Percentiles rank a stretch among this genome's conserved stretches.
These are phyloP conservation scores for Sporothrix pallida DNA, from an alignment of 2,329 filamentous ascomycete genomes.

Conservation along the genomic window DNA sequence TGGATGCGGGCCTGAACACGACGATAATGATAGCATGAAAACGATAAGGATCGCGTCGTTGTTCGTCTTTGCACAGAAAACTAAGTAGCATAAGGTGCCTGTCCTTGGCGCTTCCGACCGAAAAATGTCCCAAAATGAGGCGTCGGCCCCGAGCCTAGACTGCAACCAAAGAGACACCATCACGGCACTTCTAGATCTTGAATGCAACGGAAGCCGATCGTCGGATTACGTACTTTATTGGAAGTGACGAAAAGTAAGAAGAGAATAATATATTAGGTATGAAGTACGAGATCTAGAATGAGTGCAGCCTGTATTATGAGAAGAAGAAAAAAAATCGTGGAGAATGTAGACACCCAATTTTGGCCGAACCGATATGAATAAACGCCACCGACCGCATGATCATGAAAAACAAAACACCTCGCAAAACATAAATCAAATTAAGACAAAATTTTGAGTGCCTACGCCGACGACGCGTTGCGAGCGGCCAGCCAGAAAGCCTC, in stretches of 20 bases:
- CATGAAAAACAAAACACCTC: neutral
- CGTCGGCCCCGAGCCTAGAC: neutral
- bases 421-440: neutral
- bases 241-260: neutral
- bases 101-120: constrained; percentile 7
- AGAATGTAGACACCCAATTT: neutral
- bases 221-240: neutral
- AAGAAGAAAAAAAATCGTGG: neutral
- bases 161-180: neutral
- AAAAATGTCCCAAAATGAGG: neutral
- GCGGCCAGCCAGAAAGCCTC: constrained; percentile 39
- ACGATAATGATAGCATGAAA: neutral
- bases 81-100: neutral
- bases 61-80: neutral
- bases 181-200: neutral
- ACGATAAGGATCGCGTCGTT: neutral
- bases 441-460: neutral
- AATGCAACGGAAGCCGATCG: neutral
- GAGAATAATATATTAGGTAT: neutral
- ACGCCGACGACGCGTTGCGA: constrained; percentile 6
- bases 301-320: neutral
- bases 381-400: neutral
- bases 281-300: neutral
- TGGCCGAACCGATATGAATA: neutral
- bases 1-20: no score